Conservation (phyloP, 805 yeast species). For the Candida anglica region DNA sequence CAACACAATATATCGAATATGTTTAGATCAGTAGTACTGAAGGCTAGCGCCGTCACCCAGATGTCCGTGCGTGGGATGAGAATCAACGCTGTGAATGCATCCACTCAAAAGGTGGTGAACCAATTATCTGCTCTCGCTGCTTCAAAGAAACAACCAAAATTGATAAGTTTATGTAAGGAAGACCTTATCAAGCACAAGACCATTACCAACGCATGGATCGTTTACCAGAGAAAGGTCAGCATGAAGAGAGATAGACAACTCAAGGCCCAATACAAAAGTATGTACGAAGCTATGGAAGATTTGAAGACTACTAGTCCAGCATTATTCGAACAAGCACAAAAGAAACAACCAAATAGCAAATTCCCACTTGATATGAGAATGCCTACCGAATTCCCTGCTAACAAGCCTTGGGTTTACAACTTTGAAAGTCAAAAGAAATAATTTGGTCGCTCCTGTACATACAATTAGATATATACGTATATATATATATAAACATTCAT, state of each 20-base stretch:
- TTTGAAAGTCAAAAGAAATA: slow-evolving; percentile 8
- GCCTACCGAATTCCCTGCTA: slow-evolving; percentile 89
- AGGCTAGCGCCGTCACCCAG: no score
- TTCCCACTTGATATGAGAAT: slow-evolving; percentile 82
- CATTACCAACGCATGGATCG: slow-evolving; percentile 78
- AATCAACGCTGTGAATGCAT: slow-evolving; percentile 25
- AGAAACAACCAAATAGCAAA: slow-evolving; percentile 50
- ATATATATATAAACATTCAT: background rate
- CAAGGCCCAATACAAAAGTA: slow-evolving; percentile 59
- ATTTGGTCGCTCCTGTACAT: background rate
- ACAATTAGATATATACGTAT: background rate
- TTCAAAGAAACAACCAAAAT: slow-evolving; percentile 80
- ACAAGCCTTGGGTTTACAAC: slow-evolving; percentile 70
- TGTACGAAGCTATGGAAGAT: slow-evolving; percentile 69
- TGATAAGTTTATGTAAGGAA: slow-evolving; percentile 70
- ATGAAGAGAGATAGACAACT: slow-evolving; percentile 37
- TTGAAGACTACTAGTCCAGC: slow-evolving; percentile 49
- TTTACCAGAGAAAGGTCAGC: slow-evolving; percentile 52
- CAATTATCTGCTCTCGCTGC: slow-evolving; percentile 84
- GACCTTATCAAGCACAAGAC: slow-evolving; percentile 83
- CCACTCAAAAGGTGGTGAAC: slow-evolving; percentile 42
- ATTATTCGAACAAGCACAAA: slow-evolving; percentile 61
- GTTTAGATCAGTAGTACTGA: no score
- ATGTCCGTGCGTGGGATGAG: slow-evolving; percentile 14
- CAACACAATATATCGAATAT: no score